Evolutionary conservation across 2,329 filamentous ascomycete genomes (phyloP), one percentile per base, ranked within the genome.

Genomic region (Colletotrichum tanaceti): DNA sequence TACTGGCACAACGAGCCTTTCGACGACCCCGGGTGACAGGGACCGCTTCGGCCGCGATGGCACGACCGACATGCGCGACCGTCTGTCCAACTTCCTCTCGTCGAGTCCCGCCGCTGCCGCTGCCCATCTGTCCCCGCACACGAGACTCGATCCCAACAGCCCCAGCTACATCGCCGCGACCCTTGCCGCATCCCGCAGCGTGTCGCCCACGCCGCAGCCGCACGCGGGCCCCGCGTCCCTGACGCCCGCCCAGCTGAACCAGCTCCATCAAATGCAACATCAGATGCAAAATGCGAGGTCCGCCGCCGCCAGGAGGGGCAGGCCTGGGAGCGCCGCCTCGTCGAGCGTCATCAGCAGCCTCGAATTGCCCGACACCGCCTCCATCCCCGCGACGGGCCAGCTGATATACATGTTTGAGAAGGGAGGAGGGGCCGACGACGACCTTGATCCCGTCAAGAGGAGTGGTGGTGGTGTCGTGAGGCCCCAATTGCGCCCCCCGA

Each of bases 321-420:
- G 75, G 55, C 77, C 73, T 58, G 73, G 72, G 6, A 81, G 77
- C 68, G 60, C 74, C 24, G 77, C 75, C 20, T 73, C 73, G 9
- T 68, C 73, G 46, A 79, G 77, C 67, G 71, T 75, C 3, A 65
- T 73, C 28, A 78, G 77, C 28, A 78, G 77, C 63, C 71, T 77
- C 47, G 79, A 81, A 43, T 71, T 79, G 18, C 79, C 83, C 14
- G 87, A 92, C 74, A 86, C 86, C 11, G 84, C 82, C 1, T 81
- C 88, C 6, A 89, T 91, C 58, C 81, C 86, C 28, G 84, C 90
- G 0, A 90, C 90, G 0, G 87, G 83, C 3, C 86, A 89, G 5
- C 81, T 93, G 22, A 90, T 93, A 62, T 86, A 86, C 46, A 84
- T 92, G 80, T 93, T 93, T 72, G 91, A 94, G 78, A 39, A 54